Base-by-base conservation (phyloP, 2,329 filamentous ascomycete species). In the Trichoderma breve region DNA sequence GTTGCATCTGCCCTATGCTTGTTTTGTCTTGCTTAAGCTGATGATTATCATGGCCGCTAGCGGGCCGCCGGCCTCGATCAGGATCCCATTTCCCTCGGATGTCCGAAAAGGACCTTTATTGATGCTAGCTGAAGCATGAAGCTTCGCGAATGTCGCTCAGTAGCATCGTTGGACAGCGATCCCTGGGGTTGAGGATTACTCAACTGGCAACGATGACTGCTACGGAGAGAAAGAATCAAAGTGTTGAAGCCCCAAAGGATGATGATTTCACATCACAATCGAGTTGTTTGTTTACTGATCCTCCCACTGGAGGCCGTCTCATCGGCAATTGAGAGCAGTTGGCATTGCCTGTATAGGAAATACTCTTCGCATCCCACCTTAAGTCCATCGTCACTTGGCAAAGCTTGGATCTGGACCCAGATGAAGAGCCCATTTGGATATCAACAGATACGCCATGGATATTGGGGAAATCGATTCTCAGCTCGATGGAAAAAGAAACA, bases 21-120 rank as follows among this genome's bases (percentile, higher is more conserved):
- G 66, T 61, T 69, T 51, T 18, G 55, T 47, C 55, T 51, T 36
- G 51, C 18, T 24, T 18, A 26, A 47, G 14, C 21, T 47, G 55
- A 34, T n/a, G 55, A 69, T 69, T 30, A 21, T 26, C 21, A 34
- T 61, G n/a, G 66, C 66, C 66, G 53, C 66, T 24, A 60, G 26
- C 66, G 66, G 66, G 55, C 66, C 55, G 66, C 7, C 55, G 66
- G 66, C n/a, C 66, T 70, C 39, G n/a, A 53, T 53, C 57, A 53
- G 28, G 15, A 9, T 62, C 51, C 30, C 47, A 53, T 53, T 47
- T 53, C 24, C 47, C 32, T 67, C 64, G 64, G 64, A 57, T 21
- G 64, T 57, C 66, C 39, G 53, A 58, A 30, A 47, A 24, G 30
- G 32, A 18, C 65, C 53, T 68, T 47, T n/a, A 15, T 60, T 30